phyloP scores from a whole-genome alignment of 352 stramenopile genomes.

The Globisporangium radiosum region DNA sequence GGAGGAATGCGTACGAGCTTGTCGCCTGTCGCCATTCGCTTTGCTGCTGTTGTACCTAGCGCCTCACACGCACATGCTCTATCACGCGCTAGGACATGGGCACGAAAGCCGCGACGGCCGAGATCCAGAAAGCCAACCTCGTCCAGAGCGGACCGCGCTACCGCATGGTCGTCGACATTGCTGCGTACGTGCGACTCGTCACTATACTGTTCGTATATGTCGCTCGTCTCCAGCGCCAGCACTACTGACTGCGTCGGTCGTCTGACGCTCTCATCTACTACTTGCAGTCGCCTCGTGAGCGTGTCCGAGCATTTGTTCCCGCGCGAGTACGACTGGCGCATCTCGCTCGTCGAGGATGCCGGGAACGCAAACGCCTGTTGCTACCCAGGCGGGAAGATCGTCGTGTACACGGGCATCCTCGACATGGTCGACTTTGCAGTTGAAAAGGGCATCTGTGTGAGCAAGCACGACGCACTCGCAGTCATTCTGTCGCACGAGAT shows the following conservation, averaged over 20 bases:
- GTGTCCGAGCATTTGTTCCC: slow-evolving; percentile 64
- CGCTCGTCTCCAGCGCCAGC: not conserved
- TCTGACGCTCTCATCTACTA: not conserved
- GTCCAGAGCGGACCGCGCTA: slow-evolving; percentile 39
- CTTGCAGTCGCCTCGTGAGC: slow-evolving; percentile 37
- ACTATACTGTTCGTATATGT: not conserved
- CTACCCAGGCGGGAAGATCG: slow-evolving; percentile 58
- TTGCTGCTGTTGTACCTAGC: not conserved
- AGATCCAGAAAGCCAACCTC: slow-evolving; percentile 26
- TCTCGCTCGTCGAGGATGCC: slow-evolving; percentile 51
- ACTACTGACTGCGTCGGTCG: not conserved
- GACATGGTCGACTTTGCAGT: slow-evolving; percentile 59
- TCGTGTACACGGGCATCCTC: slow-evolving; percentile 62
- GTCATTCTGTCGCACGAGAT: slow-evolving; percentile 69
- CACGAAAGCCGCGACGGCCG: slow-evolving; percentile 34
- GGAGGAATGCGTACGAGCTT: slow-evolving; percentile 45
- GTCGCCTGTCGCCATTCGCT: no score
- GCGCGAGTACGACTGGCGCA: slow-evolving; percentile 53
- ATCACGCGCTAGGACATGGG: slow-evolving; percentile 35
- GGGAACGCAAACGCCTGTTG: slow-evolving; percentile 51
- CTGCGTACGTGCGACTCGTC: slow-evolving; percentile 27
- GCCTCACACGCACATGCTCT: not conserved
- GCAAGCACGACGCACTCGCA: slow-evolving; percentile 55
- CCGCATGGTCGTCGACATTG: slow-evolving; percentile 55
- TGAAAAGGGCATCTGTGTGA: slow-evolving; percentile 42